These are phyloP conservation scores for Psilocybe cubensis DNA, from an alignment of 768 basidiomycete species.

Conservation along the genomic window DNA sequence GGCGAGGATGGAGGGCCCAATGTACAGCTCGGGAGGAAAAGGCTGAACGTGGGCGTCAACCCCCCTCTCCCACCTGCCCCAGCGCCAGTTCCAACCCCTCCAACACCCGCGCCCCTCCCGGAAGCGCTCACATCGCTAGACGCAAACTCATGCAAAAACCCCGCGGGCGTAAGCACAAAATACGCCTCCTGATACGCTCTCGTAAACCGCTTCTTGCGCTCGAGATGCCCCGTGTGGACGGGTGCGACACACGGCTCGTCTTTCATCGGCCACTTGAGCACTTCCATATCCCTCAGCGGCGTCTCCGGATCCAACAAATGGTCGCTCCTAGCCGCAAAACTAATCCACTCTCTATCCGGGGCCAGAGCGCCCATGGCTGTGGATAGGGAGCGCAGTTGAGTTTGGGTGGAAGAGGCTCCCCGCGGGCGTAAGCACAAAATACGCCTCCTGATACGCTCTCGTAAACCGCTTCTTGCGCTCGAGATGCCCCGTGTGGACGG, in stretches of 20 bases:
- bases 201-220: slow-evolving; percentile 96
- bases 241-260: slow-evolving; percentile 85
- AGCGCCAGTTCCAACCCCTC: no score
- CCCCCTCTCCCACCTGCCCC: no score
- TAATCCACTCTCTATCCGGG: slow-evolving; percentile 95
- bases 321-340: slow-evolving; percentile 90
- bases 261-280: slow-evolving; percentile 86
- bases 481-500: slow-evolving; percentile 88
- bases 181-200: slow-evolving; percentile 83
- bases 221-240: slow-evolving; percentile 88
- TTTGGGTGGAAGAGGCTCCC: no score
- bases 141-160: slow-evolving; percentile 92
- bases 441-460: slow-evolving; percentile 80
- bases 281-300: slow-evolving; percentile 78
- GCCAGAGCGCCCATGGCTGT: no score
- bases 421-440: slow-evolving; percentile 92
- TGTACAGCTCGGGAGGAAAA: slow-evolving; percentile 95
- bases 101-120: no score
- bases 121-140: slow-evolving; percentile 74
- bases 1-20: slow-evolving; percentile 85
- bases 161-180: slow-evolving; percentile 93
- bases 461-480: slow-evolving; percentile 98
- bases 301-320: slow-evolving; percentile 98
- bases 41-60: slow-evolving; percentile 70
- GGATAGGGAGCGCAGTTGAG: no score